Base-by-base conservation (phyloP, 345 rosid genomes). In the Eucalyptus regnans region DNA sequence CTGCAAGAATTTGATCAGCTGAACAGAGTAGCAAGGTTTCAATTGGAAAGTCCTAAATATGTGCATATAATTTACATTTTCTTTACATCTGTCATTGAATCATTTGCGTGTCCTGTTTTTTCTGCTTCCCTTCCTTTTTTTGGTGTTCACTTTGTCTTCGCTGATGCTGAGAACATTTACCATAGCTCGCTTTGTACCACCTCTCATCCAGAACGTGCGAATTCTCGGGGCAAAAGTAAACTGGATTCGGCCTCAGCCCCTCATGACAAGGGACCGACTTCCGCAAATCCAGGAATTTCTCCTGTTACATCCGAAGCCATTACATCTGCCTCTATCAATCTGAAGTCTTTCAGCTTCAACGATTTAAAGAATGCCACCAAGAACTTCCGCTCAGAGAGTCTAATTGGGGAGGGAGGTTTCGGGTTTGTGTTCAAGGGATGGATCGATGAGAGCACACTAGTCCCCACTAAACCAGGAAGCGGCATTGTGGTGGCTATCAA, bases 361-460 rank as follows among this genome's bases (percentile, higher is more conserved):
- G 96, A 94, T 50, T 94, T 95, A 12, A 94, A 91, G 92, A 92
- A 85, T 89, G 96, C 96, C 87, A 91, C 97, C 89, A 93, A 88
- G 87, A 93, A 93, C 51, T 95, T 94, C 92, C 93, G 95, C 20
- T 89, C 93, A 2, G 97, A 95, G 71, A 92, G 90, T 71, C 50
- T 94, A 71, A 93, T 94, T 27, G 96, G 96, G 86, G 97, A 95
- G 89, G 95, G 97, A 87, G 96, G 96, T 31, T 95, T 95, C 68
- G 97, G 97, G 52, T 92, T 93, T 86, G 97, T 94, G 46, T 95
- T 91, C 90, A 94, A 95, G 91, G 96, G 96, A 49, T 95, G 96
- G 97, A 92, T 94, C 66, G 95, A 94, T 89, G 92, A 86, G 50
- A 90, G 92, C 87, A 94, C 95, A 27, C 90, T 90, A 44, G 94